Evolutionary conservation across 805 yeast genomes (phyloP), one percentile per base, ranked within the genome.

Genomic region (Wickerhamomyces chaumierensis): DNA sequence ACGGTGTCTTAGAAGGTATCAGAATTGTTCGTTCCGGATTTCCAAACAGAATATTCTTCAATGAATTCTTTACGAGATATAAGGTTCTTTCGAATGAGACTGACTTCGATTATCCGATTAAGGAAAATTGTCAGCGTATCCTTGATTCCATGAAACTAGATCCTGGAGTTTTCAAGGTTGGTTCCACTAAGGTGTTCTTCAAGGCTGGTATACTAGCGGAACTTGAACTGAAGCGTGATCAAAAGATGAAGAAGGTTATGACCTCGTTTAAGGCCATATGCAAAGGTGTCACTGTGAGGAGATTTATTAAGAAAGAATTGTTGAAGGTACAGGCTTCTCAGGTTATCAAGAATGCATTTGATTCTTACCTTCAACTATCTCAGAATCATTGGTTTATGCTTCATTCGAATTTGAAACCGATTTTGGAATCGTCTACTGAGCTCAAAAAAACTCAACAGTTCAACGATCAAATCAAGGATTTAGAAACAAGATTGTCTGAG

Each of bases 1-100:
- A 92, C 54, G 99, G 99, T 71, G 99, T 92, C 14, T 63, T 92
- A 37, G 99, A 92, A 66, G 99, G 99, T 44, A 92, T 92, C 23
- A 72, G 98, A 58, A 92, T 92, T 42, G 95, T 97, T 0, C 73
- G 99, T 46, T 86, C 95, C 8, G 99, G 99, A 2, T 92, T 81
- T 58, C 99, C 99, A 5, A 92, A 92, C 58, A 73, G 96, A 47
- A 75, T 90, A 54, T 74, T 78, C 21, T 90, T 88, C 58, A 73
- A 78, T 34, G 90, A 85, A 36, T 92, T 92, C 61, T 74, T 71
- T 37, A 68, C 65, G 31, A 69, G 95, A 39, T 92, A 92, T 56
- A 72, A 73, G 23, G 72, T 88, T n/a, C 62, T 92, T 19, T 68
- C 76, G 7, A 62, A 68, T 14, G 69, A 70, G 35, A 60, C 65